Conservation (phyloP, 2,329 filamentous ascomycete genomes). For the Pyricularia pennisetigena region DNA sequence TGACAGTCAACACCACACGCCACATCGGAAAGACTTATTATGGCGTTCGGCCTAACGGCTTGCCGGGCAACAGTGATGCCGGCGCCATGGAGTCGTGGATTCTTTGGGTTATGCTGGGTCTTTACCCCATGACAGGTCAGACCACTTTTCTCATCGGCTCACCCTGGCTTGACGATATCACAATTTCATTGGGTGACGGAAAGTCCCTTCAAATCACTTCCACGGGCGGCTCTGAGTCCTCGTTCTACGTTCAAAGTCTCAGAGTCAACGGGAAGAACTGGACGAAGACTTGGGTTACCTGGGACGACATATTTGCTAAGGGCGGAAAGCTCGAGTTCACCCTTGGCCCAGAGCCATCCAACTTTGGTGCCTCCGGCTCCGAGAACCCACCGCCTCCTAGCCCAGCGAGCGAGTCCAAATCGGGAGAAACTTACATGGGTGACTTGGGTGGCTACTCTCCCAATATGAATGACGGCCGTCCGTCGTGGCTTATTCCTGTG, state of each 20-base stretch:
- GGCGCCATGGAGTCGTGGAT: conserved; percentile 66
- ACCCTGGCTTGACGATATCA: conserved; percentile 52
- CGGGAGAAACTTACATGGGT: not conserved
- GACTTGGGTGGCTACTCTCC: not conserved
- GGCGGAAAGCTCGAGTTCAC: conserved; percentile 56
- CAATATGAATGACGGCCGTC: not conserved
- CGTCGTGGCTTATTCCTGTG: not conserved
- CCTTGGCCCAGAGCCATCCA: conserved; percentile 38
- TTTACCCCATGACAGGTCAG: conserved; percentile 60
- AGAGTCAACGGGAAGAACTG: conserved; percentile 54
- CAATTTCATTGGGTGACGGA: conserved; percentile 43
- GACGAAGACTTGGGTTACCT: conserved; percentile 55
- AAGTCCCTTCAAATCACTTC: conserved; percentile 46
- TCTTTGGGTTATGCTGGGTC: conserved; percentile 58
- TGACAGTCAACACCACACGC: conserved; percentile 48
- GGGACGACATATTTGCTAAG: conserved; percentile 54
- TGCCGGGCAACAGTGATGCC: conserved; percentile 63
- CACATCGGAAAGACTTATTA: conserved; percentile 51
- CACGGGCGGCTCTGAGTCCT: conserved; percentile 35
- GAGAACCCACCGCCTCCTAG: conserved; percentile 48
- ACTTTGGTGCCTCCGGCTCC: conserved; percentile 41
- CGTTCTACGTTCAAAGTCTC: conserved; percentile 55
- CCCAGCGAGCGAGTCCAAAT: conserved; percentile 29
- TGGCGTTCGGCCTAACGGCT: conserved; percentile 38
- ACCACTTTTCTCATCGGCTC: conserved; percentile 56